Evolutionary conservation across 169 alveolate genomes (phyloP).

Genomic region (Plasmodium vinckei): DNA sequence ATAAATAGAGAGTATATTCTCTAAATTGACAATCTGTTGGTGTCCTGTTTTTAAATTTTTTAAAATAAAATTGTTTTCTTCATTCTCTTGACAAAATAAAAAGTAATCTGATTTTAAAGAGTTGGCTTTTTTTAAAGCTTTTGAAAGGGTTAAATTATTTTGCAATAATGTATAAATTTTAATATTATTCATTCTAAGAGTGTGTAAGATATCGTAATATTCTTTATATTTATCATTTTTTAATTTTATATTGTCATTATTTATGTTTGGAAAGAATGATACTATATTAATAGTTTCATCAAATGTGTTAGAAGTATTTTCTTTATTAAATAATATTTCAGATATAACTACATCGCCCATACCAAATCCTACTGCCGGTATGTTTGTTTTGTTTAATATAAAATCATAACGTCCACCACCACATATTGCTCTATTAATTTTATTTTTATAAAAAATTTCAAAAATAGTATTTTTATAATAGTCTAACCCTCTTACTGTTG

Average conservation of each 20-base stretch:
- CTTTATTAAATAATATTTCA: conserved; percentile 41
- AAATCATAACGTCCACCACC: conserved; percentile 74
- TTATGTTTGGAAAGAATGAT: conserved; percentile 25
- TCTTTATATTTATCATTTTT: conserved; percentile 28
- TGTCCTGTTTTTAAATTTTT: conserved; percentile 51
- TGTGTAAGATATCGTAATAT: conserved; percentile 22
- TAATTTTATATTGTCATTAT: background rate
- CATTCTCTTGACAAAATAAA: conserved; percentile 27
- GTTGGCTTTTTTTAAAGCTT: conserved; percentile 64
- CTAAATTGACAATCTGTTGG: conserved; percentile 27
- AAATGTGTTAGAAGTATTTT: background rate
- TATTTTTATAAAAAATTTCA: conserved; percentile 41
- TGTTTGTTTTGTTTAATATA: conserved; percentile 2
- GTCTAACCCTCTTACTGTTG: conserved; percentile 63
- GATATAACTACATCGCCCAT: conserved; percentile 76
- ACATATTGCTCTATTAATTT: conserved; percentile 47
- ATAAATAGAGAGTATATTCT: conserved; percentile 24
- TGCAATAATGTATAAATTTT: conserved; percentile 27
- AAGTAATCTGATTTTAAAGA: conserved; percentile 20
- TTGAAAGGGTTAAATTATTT: conserved; percentile 20
- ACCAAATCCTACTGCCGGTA: conserved; percentile 56
- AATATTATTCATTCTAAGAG: conserved; percentile 21
- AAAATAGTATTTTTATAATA: conserved; percentile 57
- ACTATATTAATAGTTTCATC: conserved; percentile 21
- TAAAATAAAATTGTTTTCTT: background rate